Evolutionary conservation across 768 basidiomycete genomes (phyloP).

Genomic region (Termitomyces sp.): DNA sequence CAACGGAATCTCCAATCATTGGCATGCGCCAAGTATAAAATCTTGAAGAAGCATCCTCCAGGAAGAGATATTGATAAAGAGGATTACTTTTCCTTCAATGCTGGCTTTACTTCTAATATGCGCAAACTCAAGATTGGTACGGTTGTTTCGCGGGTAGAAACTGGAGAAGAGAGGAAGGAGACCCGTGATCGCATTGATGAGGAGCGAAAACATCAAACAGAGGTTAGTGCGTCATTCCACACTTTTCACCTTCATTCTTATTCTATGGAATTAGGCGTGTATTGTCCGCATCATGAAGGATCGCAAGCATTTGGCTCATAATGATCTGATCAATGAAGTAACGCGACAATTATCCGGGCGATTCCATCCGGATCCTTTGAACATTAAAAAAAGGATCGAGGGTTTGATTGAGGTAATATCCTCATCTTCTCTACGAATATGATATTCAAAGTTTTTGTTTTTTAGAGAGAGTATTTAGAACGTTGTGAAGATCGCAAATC

Average conservation of each 20-base stretch:
- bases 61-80: conserved; percentile 71
- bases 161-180: conserved; percentile 79
- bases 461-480: conserved; percentile 90
- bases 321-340: conserved; percentile 86
- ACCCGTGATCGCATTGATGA: conserved; percentile 90
- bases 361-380: conserved; percentile 80
- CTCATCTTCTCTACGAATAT: neutral
- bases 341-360: conserved; percentile 79
- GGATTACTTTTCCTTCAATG: conserved; percentile 90
- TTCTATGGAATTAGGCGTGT: conserved; percentile 61
- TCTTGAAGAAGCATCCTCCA: conserved; percentile 87
- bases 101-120: conserved; percentile 70
- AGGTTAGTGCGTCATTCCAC: conserved; percentile 46
- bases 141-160: conserved; percentile 84
- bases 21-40: conserved; percentile 90
- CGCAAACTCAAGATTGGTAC: conserved; percentile 93
- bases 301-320: conserved; percentile 83
- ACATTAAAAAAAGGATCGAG: conserved; percentile 93
- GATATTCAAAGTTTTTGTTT: neutral
- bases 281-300: conserved; percentile 98
- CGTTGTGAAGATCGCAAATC: conserved; percentile 84
- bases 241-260: neutral
- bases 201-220: conserved; percentile 83
- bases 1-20: conserved; percentile 93
- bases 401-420: conserved; percentile 80